Percentiles rank a stretch among this genome's conserved stretches.
Evolutionary conservation across 2,329 filamentous ascomycete genomes (phyloP).

Genomic region (Penicillium decumbens): DNA sequence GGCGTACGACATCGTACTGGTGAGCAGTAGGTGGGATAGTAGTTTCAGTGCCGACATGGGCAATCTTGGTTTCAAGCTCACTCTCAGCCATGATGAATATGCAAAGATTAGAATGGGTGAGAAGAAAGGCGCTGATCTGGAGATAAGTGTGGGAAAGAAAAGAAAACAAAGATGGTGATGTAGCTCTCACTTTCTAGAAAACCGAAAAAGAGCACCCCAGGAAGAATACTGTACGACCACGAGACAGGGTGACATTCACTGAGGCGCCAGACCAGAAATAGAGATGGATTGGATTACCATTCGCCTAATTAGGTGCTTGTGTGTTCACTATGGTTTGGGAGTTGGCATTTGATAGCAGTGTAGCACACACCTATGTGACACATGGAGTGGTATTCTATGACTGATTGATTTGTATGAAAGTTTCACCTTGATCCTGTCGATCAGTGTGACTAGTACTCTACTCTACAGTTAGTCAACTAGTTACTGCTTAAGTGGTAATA

Average conservation of each 20-base stretch:
- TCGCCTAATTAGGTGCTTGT: neutral
- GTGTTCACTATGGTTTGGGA: neutral
- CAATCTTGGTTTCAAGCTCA: constrained; percentile 11
- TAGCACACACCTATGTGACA: constrained; percentile 17
- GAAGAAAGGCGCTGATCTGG: neutral
- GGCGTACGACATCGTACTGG: constrained; percentile 4
- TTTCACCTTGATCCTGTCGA: neutral
- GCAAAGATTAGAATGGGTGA: neutral
- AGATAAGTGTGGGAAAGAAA: neutral
- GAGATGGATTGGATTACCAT: neutral
- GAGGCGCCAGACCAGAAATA: neutral
- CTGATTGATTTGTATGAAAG: neutral
- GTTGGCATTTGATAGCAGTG: constrained; percentile 18
- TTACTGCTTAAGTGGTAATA: no score
- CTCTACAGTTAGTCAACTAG: no score
- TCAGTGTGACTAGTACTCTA: neutral
- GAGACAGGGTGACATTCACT: constrained; percentile 18
- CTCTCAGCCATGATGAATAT: constrained; percentile 9
- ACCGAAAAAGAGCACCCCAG: neutral
- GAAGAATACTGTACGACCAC: constrained; percentile 15
- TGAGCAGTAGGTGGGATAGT: neutral
- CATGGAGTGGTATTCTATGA: constrained; percentile 1
- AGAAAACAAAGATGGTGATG: neutral
- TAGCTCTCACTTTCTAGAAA: neutral
- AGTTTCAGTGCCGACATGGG: constrained; percentile 7